These are phyloP conservation scores for Blastomyces parvus DNA, from an alignment of 2,329 filamentous ascomycete genomes.

Conservation along the genomic window DNA sequence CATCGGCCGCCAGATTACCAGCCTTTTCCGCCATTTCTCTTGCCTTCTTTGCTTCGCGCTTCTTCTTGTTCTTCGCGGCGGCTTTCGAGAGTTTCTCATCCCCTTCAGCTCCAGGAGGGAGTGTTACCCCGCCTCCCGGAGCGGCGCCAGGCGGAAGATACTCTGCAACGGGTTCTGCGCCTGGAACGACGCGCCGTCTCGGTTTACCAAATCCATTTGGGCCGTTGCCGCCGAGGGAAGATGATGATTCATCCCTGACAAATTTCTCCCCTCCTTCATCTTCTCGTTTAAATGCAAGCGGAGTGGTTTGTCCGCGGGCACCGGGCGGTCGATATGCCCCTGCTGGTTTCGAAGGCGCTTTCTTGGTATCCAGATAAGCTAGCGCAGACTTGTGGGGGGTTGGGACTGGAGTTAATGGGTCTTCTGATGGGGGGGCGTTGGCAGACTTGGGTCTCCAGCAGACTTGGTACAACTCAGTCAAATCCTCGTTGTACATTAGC, in stretches of 20 bases:
- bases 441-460: constrained; percentile 70
- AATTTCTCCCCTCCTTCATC: constrained; percentile 91
- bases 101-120: constrained; percentile 53
- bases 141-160: constrained; percentile 58
- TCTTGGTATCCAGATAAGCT: constrained; percentile 72
- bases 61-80: constrained; percentile 96
- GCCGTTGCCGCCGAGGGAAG: constrained; percentile 47
- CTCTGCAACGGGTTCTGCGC: constrained; percentile 63
- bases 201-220: constrained; percentile 72
- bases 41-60: constrained; percentile 83
- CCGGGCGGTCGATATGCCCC: constrained; percentile 93
- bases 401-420: constrained; percentile 66
- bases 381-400: constrained; percentile 72
- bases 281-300: constrained; percentile 92
- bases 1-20: constrained; percentile 15
- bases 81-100: constrained; percentile 73
- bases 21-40: constrained; percentile 65
- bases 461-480: constrained; percentile 87
- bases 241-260: constrained; percentile 57
- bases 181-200: constrained; percentile 70
- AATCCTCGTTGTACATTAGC: constrained; percentile 92
- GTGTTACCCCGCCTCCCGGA: constrained; percentile 55
- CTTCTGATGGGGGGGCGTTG: constrained; percentile 51
- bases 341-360: constrained; percentile 93
- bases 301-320: constrained; percentile 77